Percentiles rank a stretch among this genome's conserved stretches.
phyloP scores from a whole-genome alignment of 768 basidiomycete species.

The Xerocomellus amylosporus region DNA sequence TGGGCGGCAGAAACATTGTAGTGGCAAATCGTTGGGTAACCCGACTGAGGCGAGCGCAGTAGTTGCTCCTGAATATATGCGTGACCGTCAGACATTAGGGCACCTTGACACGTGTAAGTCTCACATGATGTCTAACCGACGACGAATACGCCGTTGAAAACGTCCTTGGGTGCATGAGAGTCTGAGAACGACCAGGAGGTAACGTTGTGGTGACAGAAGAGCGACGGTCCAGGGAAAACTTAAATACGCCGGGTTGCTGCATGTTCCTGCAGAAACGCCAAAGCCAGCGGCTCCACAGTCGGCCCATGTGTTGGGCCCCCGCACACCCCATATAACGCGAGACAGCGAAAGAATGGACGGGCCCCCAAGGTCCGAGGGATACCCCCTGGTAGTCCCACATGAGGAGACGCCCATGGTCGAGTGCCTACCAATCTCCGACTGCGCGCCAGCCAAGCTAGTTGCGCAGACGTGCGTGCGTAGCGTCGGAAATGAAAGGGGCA shows the following conservation, averaged over 20 bases:
- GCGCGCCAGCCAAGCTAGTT: background rate
- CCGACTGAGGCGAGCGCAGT: background rate
- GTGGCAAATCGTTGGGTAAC: slow-evolving; percentile 15
- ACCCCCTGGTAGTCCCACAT: slow-evolving; percentile 16
- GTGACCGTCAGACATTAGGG: slow-evolving; percentile 7
- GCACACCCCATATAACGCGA: slow-evolving; percentile 12
- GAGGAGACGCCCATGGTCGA: background rate
- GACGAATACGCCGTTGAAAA: slow-evolving; percentile 10
- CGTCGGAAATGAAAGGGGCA: slow-evolving; percentile 23
- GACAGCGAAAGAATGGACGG: slow-evolving; percentile 2
- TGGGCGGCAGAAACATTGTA: slow-evolving; percentile 18
- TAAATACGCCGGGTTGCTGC: slow-evolving; percentile 23
- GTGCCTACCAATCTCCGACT: background rate
- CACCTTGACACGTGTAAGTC: background rate
- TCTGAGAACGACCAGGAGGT: background rate
- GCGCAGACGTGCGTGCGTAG: background rate
- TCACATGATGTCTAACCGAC: slow-evolving; percentile 24
- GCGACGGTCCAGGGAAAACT: slow-evolving; percentile 10
- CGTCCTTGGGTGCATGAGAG: slow-evolving; percentile 20
- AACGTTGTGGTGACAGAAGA: slow-evolving; percentile 16
- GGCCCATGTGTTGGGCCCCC: slow-evolving; percentile 20
- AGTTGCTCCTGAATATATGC: slow-evolving; percentile 15
- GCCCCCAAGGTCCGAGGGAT: slow-evolving; percentile 4
- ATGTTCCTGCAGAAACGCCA: slow-evolving; percentile 14
- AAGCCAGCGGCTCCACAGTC: slow-evolving; percentile 21